These are phyloP conservation scores for Penicillium carneum DNA, from an alignment of 2,329 filamentous ascomycete species.

Conservation along the genomic window DNA sequence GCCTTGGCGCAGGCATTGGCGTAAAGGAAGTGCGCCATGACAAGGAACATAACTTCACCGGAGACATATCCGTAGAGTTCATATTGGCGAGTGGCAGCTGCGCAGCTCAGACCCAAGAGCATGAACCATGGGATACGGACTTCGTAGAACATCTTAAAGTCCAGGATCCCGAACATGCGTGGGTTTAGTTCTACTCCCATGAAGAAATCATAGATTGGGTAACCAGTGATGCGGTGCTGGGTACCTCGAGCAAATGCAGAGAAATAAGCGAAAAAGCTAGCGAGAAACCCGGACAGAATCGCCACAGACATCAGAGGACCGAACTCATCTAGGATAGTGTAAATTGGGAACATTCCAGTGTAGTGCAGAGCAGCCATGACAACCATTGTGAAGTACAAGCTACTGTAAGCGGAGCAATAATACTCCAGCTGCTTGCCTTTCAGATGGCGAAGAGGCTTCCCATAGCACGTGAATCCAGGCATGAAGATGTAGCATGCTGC, in stretches of 20 bases:
- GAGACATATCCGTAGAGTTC: conserved; percentile 84
- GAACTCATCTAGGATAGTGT: conserved; percentile 92
- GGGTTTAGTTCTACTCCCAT: conserved; percentile 88
- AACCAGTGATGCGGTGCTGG: conserved; percentile 88
- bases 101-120: conserved; percentile 71
- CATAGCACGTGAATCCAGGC: conserved; percentile 84
- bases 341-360: conserved; percentile 81
- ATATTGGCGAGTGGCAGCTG: conserved; percentile 78
- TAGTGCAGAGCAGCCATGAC: conserved; percentile 75
- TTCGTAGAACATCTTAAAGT: conserved; percentile 96
- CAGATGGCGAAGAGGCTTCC: conserved; percentile 83
- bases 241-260: conserved; percentile 82
- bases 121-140: conserved; percentile 95
- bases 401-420: conserved; percentile 87
- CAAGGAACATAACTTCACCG: conserved; percentile 77
- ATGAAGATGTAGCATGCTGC: conserved; percentile 80
- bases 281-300: conserved; percentile 85
- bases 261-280: conserved; percentile 81
- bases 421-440: conserved; percentile 85
- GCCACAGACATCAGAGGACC: conserved; percentile 90
- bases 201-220: conserved; percentile 83
- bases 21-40: conserved; percentile 89
- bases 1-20: conserved; percentile 90
- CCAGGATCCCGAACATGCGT: conserved; percentile 78
- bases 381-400: conserved; percentile 83